Base-by-base conservation (phyloP, 352 stramenopile species). In the Globisporangium cederbergense region DNA sequence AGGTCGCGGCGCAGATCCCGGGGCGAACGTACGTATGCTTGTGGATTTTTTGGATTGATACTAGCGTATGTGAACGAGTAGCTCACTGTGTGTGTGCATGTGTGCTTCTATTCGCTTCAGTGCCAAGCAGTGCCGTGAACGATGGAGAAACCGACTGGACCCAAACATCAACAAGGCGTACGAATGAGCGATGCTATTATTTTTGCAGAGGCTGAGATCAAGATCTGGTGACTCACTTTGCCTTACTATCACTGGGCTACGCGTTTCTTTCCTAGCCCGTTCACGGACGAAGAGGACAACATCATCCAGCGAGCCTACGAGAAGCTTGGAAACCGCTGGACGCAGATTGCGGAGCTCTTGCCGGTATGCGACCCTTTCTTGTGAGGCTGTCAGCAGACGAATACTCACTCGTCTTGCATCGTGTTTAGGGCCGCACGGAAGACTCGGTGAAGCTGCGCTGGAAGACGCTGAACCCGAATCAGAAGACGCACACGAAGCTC, bases 101-200 rank as follows among this genome's bases (percentile, higher is more conserved):
- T 25, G 22, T 25, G 22, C 22, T 25, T 25, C 22, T 25, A 25
- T 25, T 25, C 57, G 7, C 73, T 18, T 20, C 22, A 69, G 50
- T 56, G 84, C 88, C 0, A 99, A 99, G 71, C 96, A 98, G 70
- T 99, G 96, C 63, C 89, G 96, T 25, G 96, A 99, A 68, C 94
- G 96, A 40, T 99, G 96, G 90, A 80, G 97, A 49, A 99, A 99
- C 74, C 95, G 98, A 64, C 73, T 99, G 60, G 94, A 98, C 73
- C 96, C 96, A 14, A 95, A 87, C 58, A 91, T 98, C 67, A 95
- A 93, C 72, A 93, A 92, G 76, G 77, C 79, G 85, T 93, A 70
- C 51, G 78, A 61, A 69, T 49, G 78, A 61, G 10, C 4, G 18
- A 7, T 14, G 32, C 18, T 58, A n/a, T 58, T 30, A 9, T 16